Conservation (phyloP, 176 grass and related monocot genomes). For the Alopecurus myosuroides region DNA sequence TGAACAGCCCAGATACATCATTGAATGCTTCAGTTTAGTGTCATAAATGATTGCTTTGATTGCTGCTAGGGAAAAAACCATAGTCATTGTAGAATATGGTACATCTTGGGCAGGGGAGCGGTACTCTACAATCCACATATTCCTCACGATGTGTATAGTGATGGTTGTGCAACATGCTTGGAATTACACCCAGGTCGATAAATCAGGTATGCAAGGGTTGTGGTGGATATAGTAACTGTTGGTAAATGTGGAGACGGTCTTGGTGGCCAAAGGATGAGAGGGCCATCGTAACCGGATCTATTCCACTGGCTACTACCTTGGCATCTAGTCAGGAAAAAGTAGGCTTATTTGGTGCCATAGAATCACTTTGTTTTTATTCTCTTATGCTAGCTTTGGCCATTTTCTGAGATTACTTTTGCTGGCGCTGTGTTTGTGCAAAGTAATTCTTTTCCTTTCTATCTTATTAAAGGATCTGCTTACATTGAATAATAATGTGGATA, state of each 20-base stretch:
- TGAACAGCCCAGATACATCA: neutral
- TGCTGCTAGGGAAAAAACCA: neutral
- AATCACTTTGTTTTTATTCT: neutral
- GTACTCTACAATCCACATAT: neutral
- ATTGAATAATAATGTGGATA: neutral
- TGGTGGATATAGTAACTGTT: neutral
- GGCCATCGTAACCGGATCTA: neutral
- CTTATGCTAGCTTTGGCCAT: neutral
- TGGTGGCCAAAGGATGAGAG: neutral
- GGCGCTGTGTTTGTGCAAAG: neutral
- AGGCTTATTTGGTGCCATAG: neutral
- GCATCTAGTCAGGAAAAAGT: neutral
- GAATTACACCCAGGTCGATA: neutral
- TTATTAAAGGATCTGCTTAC: neutral
- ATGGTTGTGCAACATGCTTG: neutral
- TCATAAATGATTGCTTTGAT: neutral
- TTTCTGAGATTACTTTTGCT: neutral
- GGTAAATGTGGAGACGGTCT: neutral
- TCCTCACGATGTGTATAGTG: neutral
- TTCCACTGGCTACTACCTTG: neutral
- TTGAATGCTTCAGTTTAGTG: neutral
- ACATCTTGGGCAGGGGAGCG: neutral
- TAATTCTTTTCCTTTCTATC: neutral
- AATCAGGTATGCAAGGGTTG: neutral
- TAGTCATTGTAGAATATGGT: neutral